Evolutionary conservation across 805 yeast species (phyloP).

Genomic region (Teunomyces lycoperdinae): DNA sequence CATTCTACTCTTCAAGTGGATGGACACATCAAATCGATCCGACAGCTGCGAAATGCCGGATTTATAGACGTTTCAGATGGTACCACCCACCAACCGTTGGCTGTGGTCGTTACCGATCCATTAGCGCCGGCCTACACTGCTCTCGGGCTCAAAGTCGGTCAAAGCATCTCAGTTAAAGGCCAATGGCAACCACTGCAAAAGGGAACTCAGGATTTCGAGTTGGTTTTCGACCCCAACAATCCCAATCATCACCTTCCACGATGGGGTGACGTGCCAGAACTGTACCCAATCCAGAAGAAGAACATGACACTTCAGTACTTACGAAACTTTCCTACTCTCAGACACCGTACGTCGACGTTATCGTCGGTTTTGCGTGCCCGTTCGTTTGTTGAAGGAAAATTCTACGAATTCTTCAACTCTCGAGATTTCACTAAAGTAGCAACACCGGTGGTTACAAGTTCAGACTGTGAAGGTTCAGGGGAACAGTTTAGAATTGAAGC

Average conservation of each 20-base stretch:
- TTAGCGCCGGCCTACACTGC: neutral
- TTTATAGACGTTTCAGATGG: constrained; percentile 86
- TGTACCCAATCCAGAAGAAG: constrained; percentile 85
- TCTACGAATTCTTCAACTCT: constrained; percentile 53
- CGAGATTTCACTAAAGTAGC: constrained; percentile 65
- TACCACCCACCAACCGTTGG: constrained; percentile 50
- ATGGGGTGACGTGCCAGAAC: constrained; percentile 58
- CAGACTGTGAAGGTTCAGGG: constrained; percentile 98
- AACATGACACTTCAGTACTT: constrained; percentile 62
- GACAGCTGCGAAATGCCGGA: constrained; percentile 71
- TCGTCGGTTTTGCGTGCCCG: constrained; percentile 70
- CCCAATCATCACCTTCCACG: constrained; percentile 37
- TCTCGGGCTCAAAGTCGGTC: constrained; percentile 47
- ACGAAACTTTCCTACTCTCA: constrained; percentile 68
- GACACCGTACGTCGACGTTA: constrained; percentile 70
- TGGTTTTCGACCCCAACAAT: constrained; percentile 23
- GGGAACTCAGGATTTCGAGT: constrained; percentile 33
- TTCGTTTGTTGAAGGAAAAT: constrained; percentile 56
- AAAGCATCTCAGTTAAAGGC: constrained; percentile 34
- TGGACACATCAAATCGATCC: constrained; percentile 69
- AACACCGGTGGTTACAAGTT: constrained; percentile 83
- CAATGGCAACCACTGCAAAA: constrained; percentile 27
- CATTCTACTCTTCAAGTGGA: constrained; percentile 44
- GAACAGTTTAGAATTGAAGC: constrained; percentile 69
- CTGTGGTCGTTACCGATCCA: constrained; percentile 42